A percentile compares a stretch with the other conserved stretches of the same genome.
Evolutionary conservation across 179 eudicot species (phyloP).

Genomic region (Heliamphora pulchella): DNA sequence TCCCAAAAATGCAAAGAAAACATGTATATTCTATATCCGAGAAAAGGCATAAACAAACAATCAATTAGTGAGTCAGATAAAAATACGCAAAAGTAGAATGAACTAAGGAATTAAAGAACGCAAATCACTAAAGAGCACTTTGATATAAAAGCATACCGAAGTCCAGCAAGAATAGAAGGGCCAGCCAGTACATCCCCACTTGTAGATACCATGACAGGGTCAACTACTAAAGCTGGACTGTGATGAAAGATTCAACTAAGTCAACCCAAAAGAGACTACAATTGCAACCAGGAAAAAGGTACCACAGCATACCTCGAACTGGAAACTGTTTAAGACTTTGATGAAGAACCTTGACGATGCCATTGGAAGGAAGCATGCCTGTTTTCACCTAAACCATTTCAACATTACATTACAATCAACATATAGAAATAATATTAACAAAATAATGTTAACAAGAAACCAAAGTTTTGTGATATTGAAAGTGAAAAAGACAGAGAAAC

Average conservation of each 20-base stretch:
- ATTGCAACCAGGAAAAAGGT: slow-evolving; percentile 8
- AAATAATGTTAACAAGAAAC: background rate
- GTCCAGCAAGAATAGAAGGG: slow-evolving; percentile 51
- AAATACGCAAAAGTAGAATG: background rate
- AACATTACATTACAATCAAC: background rate
- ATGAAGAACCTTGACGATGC: slow-evolving; percentile 54
- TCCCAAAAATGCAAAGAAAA: background rate
- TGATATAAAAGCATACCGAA: slow-evolving; percentile 36
- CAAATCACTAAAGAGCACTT: background rate
- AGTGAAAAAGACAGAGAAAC: background rate
- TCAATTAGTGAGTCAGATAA: background rate
- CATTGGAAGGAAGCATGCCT: slow-evolving; percentile 88
- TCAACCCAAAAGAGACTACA: slow-evolving; percentile 29
- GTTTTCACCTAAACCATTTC: slow-evolving; percentile 64
- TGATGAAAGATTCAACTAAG: slow-evolving; percentile 35
- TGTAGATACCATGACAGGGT: slow-evolving; percentile 97
- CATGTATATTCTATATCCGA: background rate
- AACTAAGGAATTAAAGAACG: background rate
- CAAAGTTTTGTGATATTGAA: background rate
- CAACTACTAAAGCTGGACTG: slow-evolving; percentile 74
- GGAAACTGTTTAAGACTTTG: slow-evolving; percentile 59
- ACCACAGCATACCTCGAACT: slow-evolving; percentile 50
- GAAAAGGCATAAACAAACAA: background rate
- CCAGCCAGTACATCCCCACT: slow-evolving; percentile 87
- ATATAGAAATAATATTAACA: background rate